phyloP scores from a whole-genome alignment of 495 filamentous ascomycete species.

The Aspergillus kassunensis region DNA sequence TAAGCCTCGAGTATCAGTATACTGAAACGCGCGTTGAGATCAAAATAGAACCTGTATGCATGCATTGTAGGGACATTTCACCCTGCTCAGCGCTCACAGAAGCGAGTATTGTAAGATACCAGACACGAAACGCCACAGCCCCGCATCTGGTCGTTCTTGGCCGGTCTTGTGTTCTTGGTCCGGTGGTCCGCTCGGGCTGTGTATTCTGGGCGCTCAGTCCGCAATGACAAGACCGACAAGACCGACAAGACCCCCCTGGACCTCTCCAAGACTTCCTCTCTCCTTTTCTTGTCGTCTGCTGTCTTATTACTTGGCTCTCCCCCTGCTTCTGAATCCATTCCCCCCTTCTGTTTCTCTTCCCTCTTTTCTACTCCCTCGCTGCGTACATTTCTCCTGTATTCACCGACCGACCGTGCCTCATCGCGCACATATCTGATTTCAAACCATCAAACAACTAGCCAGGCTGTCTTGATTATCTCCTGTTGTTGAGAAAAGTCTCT shows the following conservation, averaged over 20 bases:
- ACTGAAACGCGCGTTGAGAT: background rate
- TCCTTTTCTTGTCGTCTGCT: constrained; percentile 42
- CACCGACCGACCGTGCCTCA: background rate
- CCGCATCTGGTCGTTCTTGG: constrained; percentile 10
- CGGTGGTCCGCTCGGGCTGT: no score
- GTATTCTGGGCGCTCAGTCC: no score
- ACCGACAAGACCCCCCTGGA: background rate
- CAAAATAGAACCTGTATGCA: background rate
- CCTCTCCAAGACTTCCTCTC: constrained; percentile 35
- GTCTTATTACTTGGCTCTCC: constrained; percentile 21
- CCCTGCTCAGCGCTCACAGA: background rate
- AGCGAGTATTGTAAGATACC: constrained; percentile 1
- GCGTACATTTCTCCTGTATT: background rate
- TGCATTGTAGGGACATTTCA: background rate
- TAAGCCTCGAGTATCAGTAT: background rate
- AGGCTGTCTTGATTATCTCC: background rate
- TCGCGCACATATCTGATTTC: background rate
- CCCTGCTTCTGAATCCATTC: constrained; percentile 11
- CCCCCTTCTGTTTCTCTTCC: constrained; percentile 5
- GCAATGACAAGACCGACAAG: no score
- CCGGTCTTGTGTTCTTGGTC: no score
- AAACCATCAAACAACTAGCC: background rate
- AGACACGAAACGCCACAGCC: constrained; percentile 15
- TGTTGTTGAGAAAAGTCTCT: background rate
- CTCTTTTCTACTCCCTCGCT: background rate